Conservation (phyloP, 768 basidiomycete genomes). For the Boletus rufocinnamomeus region DNA sequence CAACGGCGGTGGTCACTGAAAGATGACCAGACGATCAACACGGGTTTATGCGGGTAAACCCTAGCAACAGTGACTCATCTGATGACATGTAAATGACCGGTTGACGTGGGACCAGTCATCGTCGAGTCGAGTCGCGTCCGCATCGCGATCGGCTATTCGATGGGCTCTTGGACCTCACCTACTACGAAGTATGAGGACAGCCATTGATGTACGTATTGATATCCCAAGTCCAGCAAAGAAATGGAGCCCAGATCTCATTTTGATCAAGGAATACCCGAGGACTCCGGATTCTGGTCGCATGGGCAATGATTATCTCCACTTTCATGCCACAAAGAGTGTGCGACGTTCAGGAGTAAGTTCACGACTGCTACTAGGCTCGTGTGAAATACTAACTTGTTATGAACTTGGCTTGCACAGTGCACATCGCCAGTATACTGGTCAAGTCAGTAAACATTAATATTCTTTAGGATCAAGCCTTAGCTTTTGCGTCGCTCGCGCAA, state of each 20-base stretch:
- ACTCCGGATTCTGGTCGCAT: not conserved
- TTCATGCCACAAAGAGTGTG: not conserved
- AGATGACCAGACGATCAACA: not conserved
- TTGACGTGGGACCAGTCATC: not conserved
- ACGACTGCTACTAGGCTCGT: not conserved
- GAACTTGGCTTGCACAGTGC: too few relatives aligned
- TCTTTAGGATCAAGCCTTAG: not conserved
- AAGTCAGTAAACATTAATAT: not conserved
- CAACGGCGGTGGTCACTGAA: not conserved
- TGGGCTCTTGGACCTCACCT: not conserved
- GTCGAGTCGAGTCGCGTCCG: not conserved
- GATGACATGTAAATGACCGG: not conserved
- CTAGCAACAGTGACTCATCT: not conserved
- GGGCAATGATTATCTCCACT: not conserved
- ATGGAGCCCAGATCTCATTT: not conserved
- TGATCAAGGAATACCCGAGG: not conserved
- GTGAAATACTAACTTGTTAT: too few relatives aligned
- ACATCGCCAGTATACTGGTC: too few relatives aligned
- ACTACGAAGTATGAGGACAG: not conserved
- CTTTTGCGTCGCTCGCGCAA: not conserved
- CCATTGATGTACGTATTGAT: too few relatives aligned
- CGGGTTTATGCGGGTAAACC: not conserved
- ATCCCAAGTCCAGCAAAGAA: not conserved
- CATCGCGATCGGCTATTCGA: not conserved
- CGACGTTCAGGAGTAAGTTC: not conserved